Evolutionary conservation across 2,329 filamentous ascomycete species (phyloP), one percentile per base, ranked within the genome.

Genomic region (Colletotrichum chlorophyti): DNA sequence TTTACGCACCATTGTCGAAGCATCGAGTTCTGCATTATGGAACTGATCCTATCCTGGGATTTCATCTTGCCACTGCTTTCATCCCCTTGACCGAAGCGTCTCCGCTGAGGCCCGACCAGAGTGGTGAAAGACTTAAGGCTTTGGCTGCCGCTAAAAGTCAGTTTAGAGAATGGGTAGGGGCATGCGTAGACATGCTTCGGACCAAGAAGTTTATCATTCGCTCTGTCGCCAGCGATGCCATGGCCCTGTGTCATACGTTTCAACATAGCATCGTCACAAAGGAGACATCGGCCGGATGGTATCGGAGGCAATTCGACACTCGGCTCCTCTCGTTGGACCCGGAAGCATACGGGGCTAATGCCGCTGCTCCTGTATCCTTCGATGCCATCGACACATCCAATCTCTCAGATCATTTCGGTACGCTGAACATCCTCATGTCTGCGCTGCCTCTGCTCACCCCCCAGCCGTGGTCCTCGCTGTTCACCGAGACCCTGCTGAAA

Each of bases 381-480:
- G 78, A 86, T 64, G 72, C 82, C 4, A 82, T 88, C 51, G 83
- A 88, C 60, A 84, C 82, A 0, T 77, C 76, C 2, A 77, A 79
- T 42, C 65, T 79, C 2, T 66, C 70, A 4, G 76, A 77, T 37
- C 74, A 76, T 31, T 67, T 79, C 10, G 75, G 72, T 1, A 64
- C 71, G 3, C 60, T 79, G 14, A 71, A 75, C 19, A 63, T 76
- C 6, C 58, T 76, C 19, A 64, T 83, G 67, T 51, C 83, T 1
- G 69, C 78, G 0, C 63, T 70, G 0, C 81, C 83, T 2, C 62
- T 88, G 8, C 70, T 88, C 9, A 75, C 73, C 6, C 47, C 69
- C 7, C 62, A 65, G 2, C 69, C 75, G 1, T 79, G 73, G 63
- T 78, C 84, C 5, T 76, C 76, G 0, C 53, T 88, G 1, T 80